A percentile compares a stretch with the other conserved stretches of the same genome.
Conservation (phyloP, 352 stramenopile genomes). For the Phytopythium chamaehyphon region DNA sequence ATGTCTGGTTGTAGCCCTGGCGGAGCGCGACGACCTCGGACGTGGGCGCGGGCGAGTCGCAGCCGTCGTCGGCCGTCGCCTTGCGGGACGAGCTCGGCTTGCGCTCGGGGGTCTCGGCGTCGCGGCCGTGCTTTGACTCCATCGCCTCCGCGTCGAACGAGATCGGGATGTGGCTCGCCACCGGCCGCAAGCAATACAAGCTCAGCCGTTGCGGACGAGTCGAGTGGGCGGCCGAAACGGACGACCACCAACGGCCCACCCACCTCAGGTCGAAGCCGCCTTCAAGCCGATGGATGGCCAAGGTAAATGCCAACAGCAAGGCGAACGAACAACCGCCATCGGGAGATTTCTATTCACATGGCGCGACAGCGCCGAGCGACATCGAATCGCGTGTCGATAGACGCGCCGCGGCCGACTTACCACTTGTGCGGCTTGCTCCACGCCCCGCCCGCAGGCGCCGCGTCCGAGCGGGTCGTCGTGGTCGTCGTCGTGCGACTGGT, state of each 20-base stretch:
- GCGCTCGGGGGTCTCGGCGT: conserved; percentile 12
- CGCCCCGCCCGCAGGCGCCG: conserved; percentile 22
- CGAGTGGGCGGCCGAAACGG: too few relatives aligned
- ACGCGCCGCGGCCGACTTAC: conserved; percentile 4
- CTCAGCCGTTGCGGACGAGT: too few relatives aligned
- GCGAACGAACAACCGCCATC: too few relatives aligned
- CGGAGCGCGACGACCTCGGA: conserved; percentile 69
- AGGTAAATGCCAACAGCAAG: too few relatives aligned
- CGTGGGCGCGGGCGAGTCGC: conserved; percentile 46
- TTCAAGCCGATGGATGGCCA: too few relatives aligned
- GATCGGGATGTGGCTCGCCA: too few relatives aligned
- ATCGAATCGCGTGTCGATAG: background rate
- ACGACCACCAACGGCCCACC: too few relatives aligned
- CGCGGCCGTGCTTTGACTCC: conserved; percentile 51
- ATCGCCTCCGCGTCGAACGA: conserved; percentile 19
- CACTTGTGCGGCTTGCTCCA: conserved; percentile 72
- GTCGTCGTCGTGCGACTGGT: conserved; percentile 4
- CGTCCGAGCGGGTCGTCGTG: conserved; percentile 1
- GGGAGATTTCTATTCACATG: too few relatives aligned
- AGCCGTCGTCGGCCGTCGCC: conserved; percentile 17
- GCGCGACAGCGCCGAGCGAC: too few relatives aligned
- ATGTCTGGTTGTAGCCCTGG: conserved; percentile 92
- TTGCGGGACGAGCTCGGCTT: conserved; percentile 20
- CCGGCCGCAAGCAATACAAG: too few relatives aligned
- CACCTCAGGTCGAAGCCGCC: too few relatives aligned